These are phyloP conservation scores for Mycena vulgaris DNA, from an alignment of 768 basidiomycete genomes.

Conservation along the genomic window DNA sequence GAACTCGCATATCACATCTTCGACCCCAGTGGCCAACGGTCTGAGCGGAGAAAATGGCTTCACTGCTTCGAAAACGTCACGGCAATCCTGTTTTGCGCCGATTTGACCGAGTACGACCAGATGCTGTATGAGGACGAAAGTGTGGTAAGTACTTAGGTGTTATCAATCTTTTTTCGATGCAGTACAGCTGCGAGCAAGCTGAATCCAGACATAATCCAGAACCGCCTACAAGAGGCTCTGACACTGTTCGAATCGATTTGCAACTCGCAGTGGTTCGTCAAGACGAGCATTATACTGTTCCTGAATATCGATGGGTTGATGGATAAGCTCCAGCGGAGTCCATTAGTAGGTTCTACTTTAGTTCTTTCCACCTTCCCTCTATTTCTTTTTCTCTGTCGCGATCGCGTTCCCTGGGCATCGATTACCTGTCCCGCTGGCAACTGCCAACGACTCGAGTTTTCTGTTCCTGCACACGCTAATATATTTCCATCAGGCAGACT, in stretches of 20 bases:
- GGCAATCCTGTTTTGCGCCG: constrained; percentile 92
- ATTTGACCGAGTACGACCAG: constrained; percentile 96
- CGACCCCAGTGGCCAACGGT: constrained; percentile 92
- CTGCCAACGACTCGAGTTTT: not conserved
- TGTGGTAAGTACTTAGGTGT: constrained; percentile 70
- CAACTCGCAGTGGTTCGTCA: constrained; percentile 97
- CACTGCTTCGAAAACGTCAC: constrained; percentile 97
- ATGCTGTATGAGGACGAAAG: constrained; percentile 98
- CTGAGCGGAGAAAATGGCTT: constrained; percentile 95
- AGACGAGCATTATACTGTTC: constrained; percentile 96
- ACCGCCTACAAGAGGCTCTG: constrained; percentile 97
- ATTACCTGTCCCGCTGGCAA: constrained; percentile 70
- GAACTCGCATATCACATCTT: constrained; percentile 95
- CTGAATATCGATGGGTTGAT: constrained; percentile 97
- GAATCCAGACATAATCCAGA: constrained; percentile 59
- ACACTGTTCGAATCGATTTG: constrained; percentile 98
- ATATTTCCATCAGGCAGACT: constrained; percentile 67
- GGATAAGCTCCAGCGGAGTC: constrained; percentile 83
- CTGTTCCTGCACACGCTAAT: constrained; percentile 10
- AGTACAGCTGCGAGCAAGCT: not conserved
- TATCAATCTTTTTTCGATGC: not conserved
- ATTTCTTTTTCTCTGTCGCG: not conserved
- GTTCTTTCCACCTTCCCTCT: not conserved
- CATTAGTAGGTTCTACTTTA: constrained; percentile 1
- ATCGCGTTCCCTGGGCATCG: constrained; percentile 53